Evolutionary conservation across 164 flowering plant species (phyloP), one percentile per base, ranked within the genome.

Genomic region (Cinnamomum micranthum): DNA sequence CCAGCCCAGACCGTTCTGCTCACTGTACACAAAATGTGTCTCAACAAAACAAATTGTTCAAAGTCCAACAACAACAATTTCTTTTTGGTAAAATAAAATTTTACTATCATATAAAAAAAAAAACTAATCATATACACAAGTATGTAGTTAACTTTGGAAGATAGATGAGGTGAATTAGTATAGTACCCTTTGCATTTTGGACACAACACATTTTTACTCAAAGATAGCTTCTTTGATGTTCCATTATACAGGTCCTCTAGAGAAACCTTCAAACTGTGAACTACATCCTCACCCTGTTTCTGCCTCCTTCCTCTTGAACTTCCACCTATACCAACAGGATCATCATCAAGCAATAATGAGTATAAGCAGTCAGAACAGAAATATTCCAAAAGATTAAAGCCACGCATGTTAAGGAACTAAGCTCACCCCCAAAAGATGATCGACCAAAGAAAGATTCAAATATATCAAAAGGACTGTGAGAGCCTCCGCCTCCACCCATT

Each of bases 241-340:
- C 94, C 94, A 82, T 82, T 84, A 63, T 88, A 90, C 75, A 88
- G 69, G 72, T 90, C 91, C 77, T 90, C 94, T 33, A 90, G 77
- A 66, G 91, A 88, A 73, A 85, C 91, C 81, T 86, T 88, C 74
- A 88, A 52, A 50, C 82, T 28, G 41, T 90, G 91, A 27, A 88
- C 87, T 1, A 90, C 88, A 82, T 90, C 94, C 20, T 90, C 91
- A 58, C 94, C 94, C 59, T 74, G 83, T 71, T 73, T 87, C 81
- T 87, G 88, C 76, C 92, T 87, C 63, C 88, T 77, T 66, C 87
- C 87, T 68, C 88, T 83, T 33, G 82, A 74, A 74, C 86, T 83
- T 71, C 87, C 82, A 79, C 82, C 85, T 77, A 55, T 14, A 71
- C 20, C 33, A 50, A 15, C 12, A 3, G 5, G 35, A 71, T 47